Base-by-base conservation (phyloP, 2,329 filamentous ascomycete genomes). In the Colletotrichum truncatum region DNA sequence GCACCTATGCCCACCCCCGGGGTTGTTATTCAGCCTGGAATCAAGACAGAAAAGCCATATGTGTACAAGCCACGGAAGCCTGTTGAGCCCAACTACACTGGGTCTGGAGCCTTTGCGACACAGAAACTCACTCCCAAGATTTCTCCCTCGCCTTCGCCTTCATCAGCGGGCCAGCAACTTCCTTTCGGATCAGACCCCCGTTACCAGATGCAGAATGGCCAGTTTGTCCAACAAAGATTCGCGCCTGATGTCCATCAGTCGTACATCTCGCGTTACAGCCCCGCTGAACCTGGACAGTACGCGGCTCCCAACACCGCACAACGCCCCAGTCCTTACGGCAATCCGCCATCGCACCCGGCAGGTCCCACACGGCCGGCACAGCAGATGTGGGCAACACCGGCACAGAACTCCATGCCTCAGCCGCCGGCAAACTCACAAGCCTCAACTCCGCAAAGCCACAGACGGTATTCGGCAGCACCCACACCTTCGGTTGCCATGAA, bases 31-130 rank as follows among this genome's bases (percentile, higher is more conserved):
- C 38, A 67, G 2, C 32, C 64, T 3, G 48, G 64, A 2, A 41
- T 63, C 7, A 78, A 76, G 52, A 65, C 75, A 6, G 80, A 82
- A 30, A 87, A 82, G 72, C 84, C 85, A 5, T 87, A 87, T 66
- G 76, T 81, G 32, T 87, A 87, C 73, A 87, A 87, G 68, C 84
- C 84, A 2, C 74, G 78, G 65, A 78, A 78, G 56, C 73, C 80
- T 2, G 67, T 74, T 1, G 73, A 73, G 18, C 55, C 71, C 4
- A 69, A 68, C 7, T 68, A 68, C 34, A 59, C 46, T 61, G 70
- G 70, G n/a, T 60, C 70, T 34, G 52, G 62, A 16, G 46, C 66
- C 25, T 81, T 77, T 48, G 75, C 76, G 8, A 64, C 74, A 4
- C 79, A 81, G 21, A 75, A 76, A 45, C 80, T 81, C 55, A 66